Base-by-base conservation (phyloP, 73 alveolate genomes). In the Loxodes magnus region DNA sequence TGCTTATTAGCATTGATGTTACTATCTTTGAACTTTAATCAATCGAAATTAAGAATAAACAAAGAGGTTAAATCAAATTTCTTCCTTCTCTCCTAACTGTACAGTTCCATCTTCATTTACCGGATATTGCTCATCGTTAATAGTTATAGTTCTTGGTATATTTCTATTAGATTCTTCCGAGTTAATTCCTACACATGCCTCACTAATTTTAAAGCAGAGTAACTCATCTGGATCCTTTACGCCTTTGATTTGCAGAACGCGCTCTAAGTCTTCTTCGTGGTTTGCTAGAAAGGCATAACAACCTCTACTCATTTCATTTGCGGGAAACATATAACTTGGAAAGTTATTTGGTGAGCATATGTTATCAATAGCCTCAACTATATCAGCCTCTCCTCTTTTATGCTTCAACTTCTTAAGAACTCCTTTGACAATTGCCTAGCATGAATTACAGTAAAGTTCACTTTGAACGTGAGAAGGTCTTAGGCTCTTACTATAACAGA, bases 281-380 rank as follows among this genome's bases (percentile, higher is more conserved):
- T 65, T 79, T 35, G 69, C 82, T 41, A 71, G 56, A 56, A 87
- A 79, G 21, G 80, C 94, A 41, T 61, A 84, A 43, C 97, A 87
- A 9, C 94, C 94, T 27, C 71, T 79, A 43, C 69, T 56, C 94
- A 87, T 81, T 57, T 87, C 94, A 9, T 92, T 94, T 19, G 97
- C 94, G 16, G 97, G 97, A 61, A 74, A 87, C 24, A 77, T 88
- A 61, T 87, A 87, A 34, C 62, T 82, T 65, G 73, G 62, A 52
- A 69, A 87, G 38, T 54, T 67, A 64, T 78, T 74, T 41, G 88
- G 93, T 30, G 81, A 75, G 63, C 97, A 87, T 2, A 79, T 71
- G 44, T 74, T 79, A 43, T 64, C 81, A 74, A 84, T 49, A 46
- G 57, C 76, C 49, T 49, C 78, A 51, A 78, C 65, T 31, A 86